A percentile compares a stretch with the other conserved stretches of the same genome.
These are phyloP conservation scores for Ustulina deusta DNA, from an alignment of 2,329 filamentous ascomycete genomes.

Conservation along the genomic window DNA sequence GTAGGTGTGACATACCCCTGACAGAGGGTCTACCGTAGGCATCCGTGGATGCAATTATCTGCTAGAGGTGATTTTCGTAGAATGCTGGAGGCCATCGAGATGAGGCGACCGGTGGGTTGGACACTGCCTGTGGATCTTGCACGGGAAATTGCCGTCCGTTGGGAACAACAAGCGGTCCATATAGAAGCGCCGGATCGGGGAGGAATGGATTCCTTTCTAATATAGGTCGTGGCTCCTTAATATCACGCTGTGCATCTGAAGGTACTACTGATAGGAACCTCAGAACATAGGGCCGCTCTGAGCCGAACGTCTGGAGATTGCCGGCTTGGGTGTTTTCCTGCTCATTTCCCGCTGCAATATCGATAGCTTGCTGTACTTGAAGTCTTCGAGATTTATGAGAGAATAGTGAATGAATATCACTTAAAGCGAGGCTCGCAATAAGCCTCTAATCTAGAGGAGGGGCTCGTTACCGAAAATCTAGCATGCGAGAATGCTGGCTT, in stretches of 20 bases:
- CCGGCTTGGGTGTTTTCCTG: background rate
- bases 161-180: background rate
- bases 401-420: background rate
- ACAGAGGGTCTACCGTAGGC: conserved; percentile 2
- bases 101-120: background rate
- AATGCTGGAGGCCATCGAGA: background rate
- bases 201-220: background rate
- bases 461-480: background rate
- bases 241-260: background rate
- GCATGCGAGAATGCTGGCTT: background rate
- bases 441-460: background rate
- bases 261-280: background rate
- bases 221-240: background rate
- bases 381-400: background rate
- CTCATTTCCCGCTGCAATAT: background rate
- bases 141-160: background rate
- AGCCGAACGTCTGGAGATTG: background rate
- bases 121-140: background rate
- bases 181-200: background rate
- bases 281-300: background rate
- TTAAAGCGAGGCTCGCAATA: background rate
- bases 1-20: too few species aligned
- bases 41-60: background rate
- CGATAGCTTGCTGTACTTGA: background rate
- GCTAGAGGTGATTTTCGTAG: background rate